A percentile compares a stretch with the other conserved stretches of the same genome.
These are phyloP conservation scores for Euphorbia peplus DNA, from an alignment of 345 rosid genomes.

Conservation along the genomic window DNA sequence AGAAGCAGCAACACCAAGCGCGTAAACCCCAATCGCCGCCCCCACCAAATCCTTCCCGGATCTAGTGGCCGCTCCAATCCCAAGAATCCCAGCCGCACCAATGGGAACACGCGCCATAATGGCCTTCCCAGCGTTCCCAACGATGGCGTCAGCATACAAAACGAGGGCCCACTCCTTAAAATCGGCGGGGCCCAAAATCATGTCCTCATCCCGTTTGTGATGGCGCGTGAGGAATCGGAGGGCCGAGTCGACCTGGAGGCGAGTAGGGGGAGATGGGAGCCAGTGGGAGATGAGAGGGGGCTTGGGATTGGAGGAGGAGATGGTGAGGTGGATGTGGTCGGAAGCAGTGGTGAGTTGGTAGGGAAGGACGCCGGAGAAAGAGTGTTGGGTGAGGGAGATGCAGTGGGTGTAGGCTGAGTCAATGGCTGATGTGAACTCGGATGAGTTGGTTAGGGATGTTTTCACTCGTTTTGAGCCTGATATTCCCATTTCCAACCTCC, in stretches of 20 bases:
- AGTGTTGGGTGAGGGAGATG: too few relatives aligned
- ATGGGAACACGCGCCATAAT: conserved; percentile 55
- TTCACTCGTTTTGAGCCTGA: conserved; percentile 57
- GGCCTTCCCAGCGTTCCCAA: conserved; percentile 67
- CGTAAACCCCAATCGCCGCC: conserved; percentile 67
- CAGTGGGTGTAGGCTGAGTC: conserved; percentile 64
- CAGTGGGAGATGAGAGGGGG: conserved; percentile 48
- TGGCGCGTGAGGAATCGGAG: conserved; percentile 33
- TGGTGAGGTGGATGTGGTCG: conserved; percentile 50
- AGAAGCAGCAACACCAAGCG: conserved; percentile 72
- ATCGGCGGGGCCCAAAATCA: conserved; percentile 32
- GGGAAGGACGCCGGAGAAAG: conserved; percentile 74
- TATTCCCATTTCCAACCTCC: conserved; percentile 59
- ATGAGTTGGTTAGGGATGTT: conserved; percentile 34
- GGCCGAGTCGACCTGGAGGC: conserved; percentile 64
- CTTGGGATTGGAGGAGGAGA: conserved; percentile 27
- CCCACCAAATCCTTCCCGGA: conserved; percentile 49
- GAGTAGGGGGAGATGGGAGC: conserved; percentile 72
- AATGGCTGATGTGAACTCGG: conserved; percentile 60
- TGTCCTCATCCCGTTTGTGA: conserved; percentile 3
- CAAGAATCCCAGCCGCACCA: conserved; percentile 71
- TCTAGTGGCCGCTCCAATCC: conserved; percentile 58
- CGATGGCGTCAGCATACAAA: conserved; percentile 50
- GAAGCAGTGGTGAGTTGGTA: conserved; percentile 76
- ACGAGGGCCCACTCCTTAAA: conserved; percentile 72